Evolutionary conservation across 176 grass and related monocot species (phyloP).

Genomic region (Lolium rigidum): DNA sequence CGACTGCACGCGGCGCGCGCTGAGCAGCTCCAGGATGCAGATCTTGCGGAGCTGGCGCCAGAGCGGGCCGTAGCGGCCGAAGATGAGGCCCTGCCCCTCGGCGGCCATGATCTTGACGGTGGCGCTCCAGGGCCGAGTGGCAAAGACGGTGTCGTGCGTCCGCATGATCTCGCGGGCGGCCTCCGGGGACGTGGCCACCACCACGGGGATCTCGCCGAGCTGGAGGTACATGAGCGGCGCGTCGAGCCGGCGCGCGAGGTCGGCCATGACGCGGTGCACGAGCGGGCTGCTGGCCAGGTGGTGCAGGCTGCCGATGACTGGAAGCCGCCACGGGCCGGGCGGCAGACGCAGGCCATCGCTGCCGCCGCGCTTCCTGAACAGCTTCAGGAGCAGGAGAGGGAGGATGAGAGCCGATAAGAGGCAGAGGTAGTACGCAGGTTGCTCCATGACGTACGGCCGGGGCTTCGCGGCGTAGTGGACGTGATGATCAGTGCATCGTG

Average conservation of each 20-base stretch:
- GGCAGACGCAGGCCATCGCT: not conserved
- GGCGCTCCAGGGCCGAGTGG: not conserved
- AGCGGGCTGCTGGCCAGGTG: constrained; percentile 9
- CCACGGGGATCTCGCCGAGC: not conserved
- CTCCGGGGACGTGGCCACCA: constrained; percentile 13
- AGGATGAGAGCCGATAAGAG: not conserved
- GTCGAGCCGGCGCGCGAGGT: not conserved
- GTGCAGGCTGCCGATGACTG: not conserved
- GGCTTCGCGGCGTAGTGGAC: not conserved
- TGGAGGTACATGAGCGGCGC: constrained; percentile 23
- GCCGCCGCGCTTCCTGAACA: not conserved
- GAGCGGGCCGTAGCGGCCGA: constrained; percentile 30
- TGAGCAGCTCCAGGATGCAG: constrained; percentile 36
- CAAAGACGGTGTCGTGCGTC: not conserved
- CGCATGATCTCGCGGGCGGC: not conserved
- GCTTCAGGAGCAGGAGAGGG: not conserved
- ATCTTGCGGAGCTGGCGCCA: constrained; percentile 45
- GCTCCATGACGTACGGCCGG: not conserved
- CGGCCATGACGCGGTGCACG: not conserved
- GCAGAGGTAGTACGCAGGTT: not conserved
- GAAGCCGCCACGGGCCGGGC: constrained; percentile 14
- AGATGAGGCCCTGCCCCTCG: constrained; percentile 4
- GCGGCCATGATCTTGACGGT: not conserved
- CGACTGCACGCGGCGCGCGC: constrained; percentile 32
- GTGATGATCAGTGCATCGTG: not conserved